Base-by-base conservation (phyloP, 1,139 yeast genomes). In the Debaryomyces singareniensis region DNA sequence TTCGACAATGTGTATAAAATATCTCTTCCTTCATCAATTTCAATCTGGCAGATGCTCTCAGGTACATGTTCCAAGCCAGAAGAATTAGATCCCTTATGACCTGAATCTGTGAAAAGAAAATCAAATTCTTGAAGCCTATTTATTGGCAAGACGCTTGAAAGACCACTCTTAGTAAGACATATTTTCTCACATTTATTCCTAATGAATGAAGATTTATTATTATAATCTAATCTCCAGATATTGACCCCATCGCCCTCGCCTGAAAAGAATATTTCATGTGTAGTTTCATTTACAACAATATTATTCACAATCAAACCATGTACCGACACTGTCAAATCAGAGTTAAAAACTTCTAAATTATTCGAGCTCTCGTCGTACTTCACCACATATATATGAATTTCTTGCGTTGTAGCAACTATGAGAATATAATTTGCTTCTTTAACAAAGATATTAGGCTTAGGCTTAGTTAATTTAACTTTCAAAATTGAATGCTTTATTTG, bases 191-290 rank as follows among this genome's bases (percentile, higher is more conserved):
- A 85, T 44, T 78, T 81, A 47, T 84, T 82, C 39, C 80, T 77
- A 49, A 86, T 86, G 83, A 96, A 91, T 29, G 86, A 81, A 28
- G 89, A 91, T 22, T 82, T 75, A 39, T 79, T 82, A n/a, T 89
- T 74, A 50, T 93, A 93, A 36, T 76, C 79, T 34, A 91, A 64
- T 49, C 86, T 87, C 95, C 96, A 91, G 29, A 93, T 68, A 44
- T 89, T 78, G 27, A 72, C 61, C 3, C 91, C 94, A 43, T 84
- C 87, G 13, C 80, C 68, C 38, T 72, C 67, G 9, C 95, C 95
- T 13, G 83, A 69, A 51, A 93, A 85, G 51, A 83, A 86, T 5
- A 93, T 75, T 33, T 93, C 89, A 29, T 87, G 83, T 0, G 91
- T 77, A 26, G 61, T 58, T 16, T 75, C 75, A 45, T 77, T 75